These are phyloP conservation scores for Colletotrichum sp. DNA, from an alignment of 2,329 filamentous ascomycete genomes.

Conservation along the genomic window DNA sequence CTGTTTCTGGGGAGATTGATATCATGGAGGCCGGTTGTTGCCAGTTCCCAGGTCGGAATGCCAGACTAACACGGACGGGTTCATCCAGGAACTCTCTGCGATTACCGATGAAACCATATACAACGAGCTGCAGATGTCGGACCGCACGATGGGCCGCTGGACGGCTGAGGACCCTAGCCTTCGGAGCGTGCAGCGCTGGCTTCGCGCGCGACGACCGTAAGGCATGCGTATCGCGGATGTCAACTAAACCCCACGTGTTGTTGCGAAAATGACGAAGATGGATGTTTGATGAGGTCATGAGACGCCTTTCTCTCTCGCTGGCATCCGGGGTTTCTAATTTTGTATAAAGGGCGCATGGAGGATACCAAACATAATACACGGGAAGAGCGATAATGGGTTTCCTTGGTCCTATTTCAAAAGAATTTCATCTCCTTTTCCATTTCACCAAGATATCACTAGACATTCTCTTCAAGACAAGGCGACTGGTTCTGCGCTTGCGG, in stretches of 20 bases:
- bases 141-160: slow-evolving; percentile 64
- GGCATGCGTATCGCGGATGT: not conserved
- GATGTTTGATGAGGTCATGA: not conserved
- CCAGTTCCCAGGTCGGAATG: not conserved
- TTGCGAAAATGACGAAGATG: not conserved
- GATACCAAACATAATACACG: not conserved
- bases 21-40: not conserved
- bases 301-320: not conserved
- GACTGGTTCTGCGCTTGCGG: not conserved
- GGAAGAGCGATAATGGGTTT: not conserved
- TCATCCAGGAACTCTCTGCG: slow-evolving; percentile 58
- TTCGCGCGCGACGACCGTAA: slow-evolving; percentile 45
- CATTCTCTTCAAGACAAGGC: not conserved
- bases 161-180: slow-evolving; percentile 66
- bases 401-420: not conserved
- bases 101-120: slow-evolving; percentile 67
- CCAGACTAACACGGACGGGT: not conserved
- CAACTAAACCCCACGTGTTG: not conserved
- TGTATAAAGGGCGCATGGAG: slow-evolving; percentile 15
- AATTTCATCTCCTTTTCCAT: not conserved
- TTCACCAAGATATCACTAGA: not conserved
- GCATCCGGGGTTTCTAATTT: not conserved
- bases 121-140: slow-evolving; percentile 56
- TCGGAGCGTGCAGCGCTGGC: slow-evolving; percentile 63
- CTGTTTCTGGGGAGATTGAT: not conserved